Base-by-base conservation (phyloP, 805 yeast genomes). In the Metschnikowia baotianmanensis region DNA sequence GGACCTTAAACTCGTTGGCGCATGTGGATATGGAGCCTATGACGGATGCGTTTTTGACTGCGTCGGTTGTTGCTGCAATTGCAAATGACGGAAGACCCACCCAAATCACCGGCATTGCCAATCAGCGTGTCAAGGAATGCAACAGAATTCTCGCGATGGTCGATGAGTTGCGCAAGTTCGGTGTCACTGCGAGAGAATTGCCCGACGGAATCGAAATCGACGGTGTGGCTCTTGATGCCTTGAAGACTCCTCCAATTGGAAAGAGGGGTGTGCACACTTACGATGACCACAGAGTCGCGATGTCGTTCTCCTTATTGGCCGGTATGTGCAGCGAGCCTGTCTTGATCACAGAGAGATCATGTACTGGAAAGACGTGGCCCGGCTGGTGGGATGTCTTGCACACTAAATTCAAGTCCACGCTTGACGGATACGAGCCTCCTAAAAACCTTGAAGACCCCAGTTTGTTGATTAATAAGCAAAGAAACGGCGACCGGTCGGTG, bases 281-380 rank as follows among this genome's bases (percentile, higher is more conserved):
- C 57, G 99, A 93, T 63, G 99, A 93, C 57, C 99, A 93, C 63
- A 79, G 99, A 57, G 97, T 93, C 21, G 99, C 99, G 8, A 93
- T 93, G 99, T 86, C 96, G 42, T 85, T 93, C 64, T 86, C 96
- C 4, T 71, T 93, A 44, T 67, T 93, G 38, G 91, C 96, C 4
- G 88, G 95, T 25, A 71, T 86, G 54, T 75, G 78, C 36, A 59
- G 64, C 32, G 71, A 69, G 3, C 81, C 86, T 1, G 91, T 85
- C 1, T 69, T 80, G 48, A 80, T 93, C 44, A 79, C 83, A 51
- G 96, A 91, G 58, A 80, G 97, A 65, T 78, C 84, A 19, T 88
- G 97, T 59, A 95, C 96, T 1, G 95, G 91, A 42, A 93, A 93
- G 69, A 93, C 99, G 0, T 93, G 99, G 99, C 99, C 99, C 16